Evolutionary conservation across 2,329 filamentous ascomycete species (phyloP).

Genomic region (Zopfia rhizophila): DNA sequence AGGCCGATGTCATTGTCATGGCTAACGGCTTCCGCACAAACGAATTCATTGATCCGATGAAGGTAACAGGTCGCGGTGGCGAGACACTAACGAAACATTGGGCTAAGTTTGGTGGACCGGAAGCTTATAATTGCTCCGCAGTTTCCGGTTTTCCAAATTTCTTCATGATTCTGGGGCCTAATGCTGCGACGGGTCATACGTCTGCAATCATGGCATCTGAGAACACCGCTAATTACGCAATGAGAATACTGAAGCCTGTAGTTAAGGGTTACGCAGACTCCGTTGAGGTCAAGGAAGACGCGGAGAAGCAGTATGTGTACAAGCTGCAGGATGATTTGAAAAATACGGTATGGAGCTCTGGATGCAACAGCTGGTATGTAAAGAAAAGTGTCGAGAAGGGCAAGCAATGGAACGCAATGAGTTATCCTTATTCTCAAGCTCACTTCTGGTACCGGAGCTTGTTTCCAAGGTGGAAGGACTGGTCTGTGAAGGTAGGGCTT

Average conservation of each 20-base stretch:
- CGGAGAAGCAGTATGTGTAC: conserved; percentile 40
- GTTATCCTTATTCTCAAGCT: too few species aligned
- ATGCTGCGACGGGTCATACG: conserved; percentile 67
- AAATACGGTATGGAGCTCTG: conserved; percentile 57
- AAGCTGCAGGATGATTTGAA: conserved; percentile 58
- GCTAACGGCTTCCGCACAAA: conserved; percentile 51
- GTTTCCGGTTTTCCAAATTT: conserved; percentile 64
- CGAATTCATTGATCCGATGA: conserved; percentile 59
- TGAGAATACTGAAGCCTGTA: conserved; percentile 64
- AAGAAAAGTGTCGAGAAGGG: too few species aligned
- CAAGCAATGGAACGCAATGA: too few species aligned
- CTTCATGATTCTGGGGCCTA: conserved; percentile 68
- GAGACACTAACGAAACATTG: conserved; percentile 48
- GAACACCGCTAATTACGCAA: conserved; percentile 64
- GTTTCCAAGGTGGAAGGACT: too few species aligned
- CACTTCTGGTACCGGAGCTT: too few species aligned
- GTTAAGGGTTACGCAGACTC: conserved; percentile 50
- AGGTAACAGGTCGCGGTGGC: conserved; percentile 58
- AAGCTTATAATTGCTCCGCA: conserved; percentile 57
- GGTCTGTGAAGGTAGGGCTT: too few species aligned
- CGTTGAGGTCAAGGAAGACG: conserved; percentile 42
- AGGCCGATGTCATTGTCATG: conserved; percentile 16
- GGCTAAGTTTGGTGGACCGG: conserved; percentile 38
- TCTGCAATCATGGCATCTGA: conserved; percentile 66
- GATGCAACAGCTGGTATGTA: conserved; percentile 61